phyloP scores from a whole-genome alignment of 345 rosid species.

The Boechera stricta region DNA sequence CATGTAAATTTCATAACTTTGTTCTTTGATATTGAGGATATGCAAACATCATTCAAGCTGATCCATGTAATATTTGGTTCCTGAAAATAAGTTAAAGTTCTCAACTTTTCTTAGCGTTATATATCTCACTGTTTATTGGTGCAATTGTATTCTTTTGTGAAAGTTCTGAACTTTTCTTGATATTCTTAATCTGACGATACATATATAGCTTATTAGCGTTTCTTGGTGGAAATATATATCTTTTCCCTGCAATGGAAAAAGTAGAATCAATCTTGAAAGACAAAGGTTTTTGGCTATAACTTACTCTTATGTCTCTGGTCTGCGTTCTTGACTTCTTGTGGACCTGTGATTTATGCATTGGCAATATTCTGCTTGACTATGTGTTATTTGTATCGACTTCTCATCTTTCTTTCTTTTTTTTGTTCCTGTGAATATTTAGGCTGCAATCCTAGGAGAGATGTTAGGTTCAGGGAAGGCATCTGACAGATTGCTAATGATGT shows the following conservation, averaged over 20 bases:
- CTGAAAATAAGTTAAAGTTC: not conserved
- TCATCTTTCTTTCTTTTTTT: not conserved
- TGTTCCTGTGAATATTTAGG: conserved; percentile 42
- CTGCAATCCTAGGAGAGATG: conserved; percentile 67
- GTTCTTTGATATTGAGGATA: conserved; percentile 2
- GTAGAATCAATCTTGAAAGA: not conserved
- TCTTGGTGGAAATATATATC: not conserved
- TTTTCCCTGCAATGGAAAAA: too few relatives aligned
- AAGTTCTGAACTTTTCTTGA: not conserved
- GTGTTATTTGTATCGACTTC: conserved; percentile 1
- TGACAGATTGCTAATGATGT: conserved; percentile 57
- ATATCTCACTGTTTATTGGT: not conserved
- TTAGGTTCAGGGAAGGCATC: conserved; percentile 66
- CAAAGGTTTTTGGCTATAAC: not conserved
- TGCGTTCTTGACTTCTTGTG: conserved; percentile 1
- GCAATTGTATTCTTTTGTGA: not conserved
- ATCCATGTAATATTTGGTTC: not conserved
- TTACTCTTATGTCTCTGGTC: not conserved
- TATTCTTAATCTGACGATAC: not conserved
- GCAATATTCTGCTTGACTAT: not conserved
- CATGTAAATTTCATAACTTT: not conserved
- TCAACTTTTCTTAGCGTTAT: not conserved
- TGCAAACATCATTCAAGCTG: not conserved
- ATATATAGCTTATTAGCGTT: not conserved
- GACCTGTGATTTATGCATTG: not conserved